Evolutionary conservation across 169 alveolate species (phyloP), one percentile per base, ranked within the genome.

Genomic region (Fabrea salina): DNA sequence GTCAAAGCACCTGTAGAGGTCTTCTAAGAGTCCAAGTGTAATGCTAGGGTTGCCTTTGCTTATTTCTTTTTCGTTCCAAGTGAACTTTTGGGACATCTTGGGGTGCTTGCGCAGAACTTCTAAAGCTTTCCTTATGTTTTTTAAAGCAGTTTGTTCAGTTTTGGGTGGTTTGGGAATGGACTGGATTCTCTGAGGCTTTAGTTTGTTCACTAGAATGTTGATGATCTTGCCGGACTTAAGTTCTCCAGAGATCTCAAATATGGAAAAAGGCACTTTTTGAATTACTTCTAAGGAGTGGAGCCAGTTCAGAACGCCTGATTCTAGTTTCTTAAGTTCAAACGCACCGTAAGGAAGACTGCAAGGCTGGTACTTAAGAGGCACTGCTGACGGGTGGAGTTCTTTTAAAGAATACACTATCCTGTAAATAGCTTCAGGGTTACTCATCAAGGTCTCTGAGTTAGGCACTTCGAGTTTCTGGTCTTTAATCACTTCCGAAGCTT

Each of bases 41-140:
- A 66, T 51, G 54, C 76, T 75, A 5, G 59, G 22, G 61, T 64
- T 33, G 4, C 92, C 92, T 68, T 67, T 67, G 59, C 19, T 19
- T 16, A 86, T 78, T 32, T 86, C 92, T 51, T 74, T 82, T 43
- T 80, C 92, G 13, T 74, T 32, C 84, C 89, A 86, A 2, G 80
- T 74, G 80, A 39, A 86, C 40, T 86, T 86, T 56, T 86, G 59
- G 8, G 85, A 51, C 67, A 72, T 50, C 30, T 47, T 22, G 0
- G 68, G 80, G 25, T 13, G 22, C 35, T 72, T 72, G 1, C 80
- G 11, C 30, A 61, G 16, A 1, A 47, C 19, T 22, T 72, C 80
- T n/a, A 72, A 47, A 25, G 71, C n/a, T 72, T 72, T 72, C 16
- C 33, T 22, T 50, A 72, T 72, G 37, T 72, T 72, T 6, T 19